Conservation (phyloP, 352 stramenopile genomes). For the Phytophthora pluvialis region DNA sequence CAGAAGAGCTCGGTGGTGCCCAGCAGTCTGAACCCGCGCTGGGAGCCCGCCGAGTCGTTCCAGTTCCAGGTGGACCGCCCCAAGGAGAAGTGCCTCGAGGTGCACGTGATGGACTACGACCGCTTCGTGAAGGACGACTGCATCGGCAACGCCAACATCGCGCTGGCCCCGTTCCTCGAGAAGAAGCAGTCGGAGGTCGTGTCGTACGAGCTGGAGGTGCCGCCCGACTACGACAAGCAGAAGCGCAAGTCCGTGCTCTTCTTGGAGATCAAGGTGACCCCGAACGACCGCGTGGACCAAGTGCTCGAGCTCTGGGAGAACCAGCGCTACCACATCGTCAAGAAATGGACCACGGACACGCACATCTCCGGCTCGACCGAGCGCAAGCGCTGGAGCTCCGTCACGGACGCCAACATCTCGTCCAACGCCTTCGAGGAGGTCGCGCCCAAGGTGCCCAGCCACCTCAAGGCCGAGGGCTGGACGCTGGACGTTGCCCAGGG, state of each 20-base stretch:
- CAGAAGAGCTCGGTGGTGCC: constrained; percentile 62
- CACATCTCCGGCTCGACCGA: constrained; percentile 58
- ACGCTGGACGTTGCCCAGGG: constrained; percentile 77
- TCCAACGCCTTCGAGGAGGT: constrained; percentile 75
- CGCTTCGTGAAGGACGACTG: constrained; percentile 65
- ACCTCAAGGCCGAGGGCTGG: constrained; percentile 73
- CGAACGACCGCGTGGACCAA: constrained; percentile 60
- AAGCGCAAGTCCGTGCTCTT: constrained; percentile 64
- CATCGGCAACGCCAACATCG: constrained; percentile 56
- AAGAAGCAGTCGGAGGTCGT: constrained; percentile 54
- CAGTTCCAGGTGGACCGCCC: constrained; percentile 71
- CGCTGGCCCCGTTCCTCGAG: constrained; percentile 60
- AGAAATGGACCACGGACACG: constrained; percentile 77
- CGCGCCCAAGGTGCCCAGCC: constrained; percentile 61
- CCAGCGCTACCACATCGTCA: constrained; percentile 78
- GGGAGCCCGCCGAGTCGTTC: constrained; percentile 64
- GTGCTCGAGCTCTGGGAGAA: constrained; percentile 88
- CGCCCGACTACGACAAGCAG: constrained; percentile 62
- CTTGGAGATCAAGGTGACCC: constrained; percentile 62
- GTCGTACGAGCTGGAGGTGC: constrained; percentile 63
- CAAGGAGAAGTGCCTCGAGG: constrained; percentile 59
- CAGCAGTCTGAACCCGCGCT: constrained; percentile 59
- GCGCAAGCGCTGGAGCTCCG: constrained; percentile 73
- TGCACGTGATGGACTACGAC: constrained; percentile 74
- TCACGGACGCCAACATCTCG: constrained; percentile 64